Evolutionary conservation across 345 rosid genomes (phyloP), one percentile per base, ranked within the genome.

Genomic region (Citrus reticulata): DNA sequence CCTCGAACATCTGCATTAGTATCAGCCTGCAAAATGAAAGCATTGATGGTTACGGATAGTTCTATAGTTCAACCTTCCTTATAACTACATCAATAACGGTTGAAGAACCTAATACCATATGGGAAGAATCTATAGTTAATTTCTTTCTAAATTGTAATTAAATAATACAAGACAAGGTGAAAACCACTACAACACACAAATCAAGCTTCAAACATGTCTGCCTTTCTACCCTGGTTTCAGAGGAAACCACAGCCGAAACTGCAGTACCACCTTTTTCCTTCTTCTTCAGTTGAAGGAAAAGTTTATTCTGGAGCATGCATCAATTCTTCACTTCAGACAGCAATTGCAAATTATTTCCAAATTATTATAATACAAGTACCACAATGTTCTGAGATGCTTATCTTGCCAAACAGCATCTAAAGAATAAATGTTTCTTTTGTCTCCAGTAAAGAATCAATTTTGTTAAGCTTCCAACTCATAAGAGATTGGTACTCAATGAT

Each of bases 1-100:
- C 98, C 99, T 75, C 98, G 97, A 87, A 96, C 99, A 91, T 96
- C 99, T 34, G 89, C 84, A 87, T 96, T 96, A 77, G 93, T 91
- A 80, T 96, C 99, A 81, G 97, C 99, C 99, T 96, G 91, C 82
- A 87, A 65, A 30, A 78, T 67, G 61, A 71, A 83, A 74, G 60
- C 64, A 77, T 20, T 27, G 19, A 32, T 65, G 58, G 34, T 71
- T 7, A 9, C 16, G 29, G 58, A 54, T 14, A 37, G 17, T 46
- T 46, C 7, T 4, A 67, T 2, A 22, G 10, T 58, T 40, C 69
- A 37, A 35, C 62, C 17, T 25, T 54, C 4, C n/a, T 51, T 29
- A 20, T 49, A n/a, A 59, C 37, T 22, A 70, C 40, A 70, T 51
- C 24, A 30, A 51, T 16, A 30, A 54, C 32, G n/a, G 5, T 32